Evolutionary conservation across 176 grass and related monocot species (phyloP), one percentile per base, ranked within the genome.

Genomic region (Calamus simplicifolius): DNA sequence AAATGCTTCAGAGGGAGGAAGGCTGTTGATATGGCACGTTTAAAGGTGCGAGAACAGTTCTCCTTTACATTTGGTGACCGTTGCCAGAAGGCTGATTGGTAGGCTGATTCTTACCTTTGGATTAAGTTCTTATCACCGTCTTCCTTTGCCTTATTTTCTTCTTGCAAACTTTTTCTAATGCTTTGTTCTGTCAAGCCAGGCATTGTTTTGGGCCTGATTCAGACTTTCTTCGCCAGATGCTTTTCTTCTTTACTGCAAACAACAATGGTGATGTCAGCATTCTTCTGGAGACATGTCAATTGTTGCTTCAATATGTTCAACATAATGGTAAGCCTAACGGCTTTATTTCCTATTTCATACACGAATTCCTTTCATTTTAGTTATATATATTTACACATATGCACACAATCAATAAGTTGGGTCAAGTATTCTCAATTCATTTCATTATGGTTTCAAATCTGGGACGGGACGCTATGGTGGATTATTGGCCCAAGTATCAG

Each of bases 1-100:
- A 98, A 92, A 98, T 98, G 85, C 79, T 98, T 88, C 78, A 88
- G 93, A 92, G 93, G 87, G 73, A 92, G 66, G 77, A 89, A 85
- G 74, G 79, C 64, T 68, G 77, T 90, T 29, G 60, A 85, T 62
- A 62, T 78, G 67, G 81, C 72, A 68, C 81, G 79, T 15, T 67
- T 50, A 19, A 71, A 89, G 57, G 68, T 88, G 63, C 85, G 69
- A 60, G 62, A 78, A 52, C 82, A 81, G n/a, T 92, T 98, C 51
- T 81, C 4, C 62, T 69, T 69, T 66, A 98, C 93, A 48, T 92
- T 73, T 27, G 93, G 93, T 29, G 69, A 68, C 48, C 81, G 73
- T 51, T 91, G 84, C 59, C 75, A 98, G 72, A 81, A 56, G 72
- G 74, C 79, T 65, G 78, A 92, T 63, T 74, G 72, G 93, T 98